These are phyloP conservation scores for Teratosphaeria viscida DNA, from an alignment of 2,329 filamentous ascomycete genomes.

Conservation along the genomic window DNA sequence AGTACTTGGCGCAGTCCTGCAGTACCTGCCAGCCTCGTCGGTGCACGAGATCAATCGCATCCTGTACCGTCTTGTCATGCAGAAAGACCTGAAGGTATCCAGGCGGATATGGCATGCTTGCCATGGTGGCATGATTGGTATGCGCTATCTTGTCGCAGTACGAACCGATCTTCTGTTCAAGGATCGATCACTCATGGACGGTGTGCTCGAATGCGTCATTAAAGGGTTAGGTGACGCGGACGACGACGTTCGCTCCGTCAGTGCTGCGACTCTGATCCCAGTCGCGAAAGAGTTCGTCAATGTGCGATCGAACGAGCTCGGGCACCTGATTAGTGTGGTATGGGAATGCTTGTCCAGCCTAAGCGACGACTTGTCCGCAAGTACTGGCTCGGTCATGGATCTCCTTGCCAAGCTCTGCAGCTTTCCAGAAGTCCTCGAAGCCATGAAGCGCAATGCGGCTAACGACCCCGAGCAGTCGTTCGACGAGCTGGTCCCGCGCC, in stretches of 20 bases:
- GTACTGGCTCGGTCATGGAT: slow-evolving; percentile 98
- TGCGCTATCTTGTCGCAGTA: slow-evolving; percentile 90
- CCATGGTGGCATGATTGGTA: slow-evolving; percentile 94
- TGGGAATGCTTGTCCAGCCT: slow-evolving; percentile 96
- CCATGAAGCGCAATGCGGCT: slow-evolving; percentile 84
- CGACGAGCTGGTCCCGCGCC: slow-evolving; percentile 77
- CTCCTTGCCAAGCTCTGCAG: slow-evolving; percentile 89
- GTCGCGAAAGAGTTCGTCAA: slow-evolving; percentile 92
- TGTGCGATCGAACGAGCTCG: slow-evolving; percentile 66
- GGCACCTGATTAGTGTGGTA: slow-evolving; percentile 80
- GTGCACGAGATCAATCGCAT: slow-evolving; percentile 79
- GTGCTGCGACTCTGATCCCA: slow-evolving; percentile 91
- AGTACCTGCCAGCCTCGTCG: slow-evolving; percentile 66
- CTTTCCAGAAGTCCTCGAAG: slow-evolving; percentile 81
- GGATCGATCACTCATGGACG: slow-evolving; percentile 79
- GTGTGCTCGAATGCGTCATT: slow-evolving; percentile 85
- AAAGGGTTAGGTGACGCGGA: slow-evolving; percentile 84
- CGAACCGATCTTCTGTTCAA: slow-evolving; percentile 82
- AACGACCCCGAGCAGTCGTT: slow-evolving; percentile 82
- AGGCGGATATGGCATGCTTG: slow-evolving; percentile 84
- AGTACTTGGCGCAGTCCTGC: slow-evolving; percentile 78
- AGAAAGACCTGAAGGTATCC: slow-evolving; percentile 65
- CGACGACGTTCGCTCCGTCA: slow-evolving; percentile 93
- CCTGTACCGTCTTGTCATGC: slow-evolving; percentile 83
- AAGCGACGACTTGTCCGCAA: slow-evolving; percentile 94